A percentile compares a stretch with the other conserved stretches of the same genome.
These are phyloP conservation scores for Dendrobium chrysotoxum DNA, from an alignment of 106 monocot species.

Conservation along the genomic window DNA sequence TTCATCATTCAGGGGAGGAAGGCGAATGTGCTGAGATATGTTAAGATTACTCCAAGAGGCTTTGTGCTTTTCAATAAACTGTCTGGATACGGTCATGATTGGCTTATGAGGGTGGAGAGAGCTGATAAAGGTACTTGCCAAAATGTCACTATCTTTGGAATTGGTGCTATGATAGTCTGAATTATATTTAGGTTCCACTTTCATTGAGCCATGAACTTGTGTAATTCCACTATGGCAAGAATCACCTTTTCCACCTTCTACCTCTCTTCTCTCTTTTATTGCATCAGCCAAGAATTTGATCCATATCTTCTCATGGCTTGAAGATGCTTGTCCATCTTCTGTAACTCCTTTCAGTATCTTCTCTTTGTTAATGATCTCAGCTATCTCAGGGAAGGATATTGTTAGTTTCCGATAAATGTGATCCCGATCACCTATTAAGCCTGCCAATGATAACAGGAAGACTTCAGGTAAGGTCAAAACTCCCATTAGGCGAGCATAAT, in stretches of 20 bases:
- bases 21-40: slow-evolving; percentile 52
- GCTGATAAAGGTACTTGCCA: not conserved
- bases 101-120: slow-evolving; percentile 49
- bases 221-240: not conserved
- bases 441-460: slow-evolving; percentile 69
- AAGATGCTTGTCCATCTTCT: slow-evolving; percentile 7
- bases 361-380: slow-evolving; percentile 5
- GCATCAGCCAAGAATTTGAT: slow-evolving; percentile 47
- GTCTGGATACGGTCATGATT: slow-evolving; percentile 39
- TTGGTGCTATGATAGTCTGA: not conserved
- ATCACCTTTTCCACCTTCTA: not conserved
- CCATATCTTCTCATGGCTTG: slow-evolving; percentile 37
- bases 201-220: not conserved
- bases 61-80: slow-evolving; percentile 38
- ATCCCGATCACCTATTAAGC: slow-evolving; percentile 57
- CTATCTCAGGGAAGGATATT: slow-evolving; percentile 25
- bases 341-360: slow-evolving; percentile 7
- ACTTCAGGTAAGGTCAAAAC: slow-evolving; percentile 66
- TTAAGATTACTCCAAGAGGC: slow-evolving; percentile 56
- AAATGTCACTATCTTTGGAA: not conserved
- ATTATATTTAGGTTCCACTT: not conserved
- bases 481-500: slow-evolving; percentile 30
- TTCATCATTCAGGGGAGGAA: slow-evolving; percentile 86
- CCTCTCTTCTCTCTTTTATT: slow-evolving; percentile 24
- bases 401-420: slow-evolving; percentile 41